A percentile compares a stretch with the other conserved stretches of the same genome.
phyloP scores from a whole-genome alignment of 495 filamentous ascomycete species.

The Penicillium samsonianum region DNA sequence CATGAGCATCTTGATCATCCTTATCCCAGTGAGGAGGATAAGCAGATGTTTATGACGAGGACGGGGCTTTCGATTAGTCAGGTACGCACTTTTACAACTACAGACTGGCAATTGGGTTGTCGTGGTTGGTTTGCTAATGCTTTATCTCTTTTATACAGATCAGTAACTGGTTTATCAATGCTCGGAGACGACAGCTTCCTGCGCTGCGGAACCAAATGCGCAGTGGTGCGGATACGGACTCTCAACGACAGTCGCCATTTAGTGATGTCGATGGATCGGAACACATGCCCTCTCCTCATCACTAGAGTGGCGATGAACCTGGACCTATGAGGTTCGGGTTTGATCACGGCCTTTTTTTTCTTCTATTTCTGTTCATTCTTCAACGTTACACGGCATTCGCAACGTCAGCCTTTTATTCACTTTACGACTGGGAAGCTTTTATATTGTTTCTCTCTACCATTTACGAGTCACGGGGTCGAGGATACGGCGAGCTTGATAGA shows the following conservation, averaged over 20 bases:
- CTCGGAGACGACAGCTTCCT: conserved; percentile 76
- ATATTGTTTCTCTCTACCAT: conserved; percentile 8
- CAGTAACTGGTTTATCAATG: conserved; percentile 97
- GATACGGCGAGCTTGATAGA: conserved; percentile 30
- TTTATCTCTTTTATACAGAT: conserved; percentile 54
- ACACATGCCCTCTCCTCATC: conserved; percentile 37
- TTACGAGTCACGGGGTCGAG: conserved; percentile 33
- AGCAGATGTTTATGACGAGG: conserved; percentile 72
- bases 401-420: conserved; percentile 28
- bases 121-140: background rate
- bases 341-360: conserved; percentile 24
- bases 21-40: conserved; percentile 90
- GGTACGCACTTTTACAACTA: conserved; percentile 39
- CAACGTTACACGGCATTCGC: conserved; percentile 23
- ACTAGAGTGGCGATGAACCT: conserved; percentile 16
- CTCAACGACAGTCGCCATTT: conserved; percentile 43
- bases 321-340: conserved; percentile 4
- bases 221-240: conserved; percentile 39
- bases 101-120: background rate
- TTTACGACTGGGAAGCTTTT: conserved; percentile 25
- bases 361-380: conserved; percentile 13
- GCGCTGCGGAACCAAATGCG: conserved; percentile 59
- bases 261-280: conserved; percentile 46
- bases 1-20: conserved; percentile 73
- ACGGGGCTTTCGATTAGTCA: conserved; percentile 82